phyloP scores from a whole-genome alignment of 2,329 filamentous ascomycete species.

The Fusarium albidum region DNA sequence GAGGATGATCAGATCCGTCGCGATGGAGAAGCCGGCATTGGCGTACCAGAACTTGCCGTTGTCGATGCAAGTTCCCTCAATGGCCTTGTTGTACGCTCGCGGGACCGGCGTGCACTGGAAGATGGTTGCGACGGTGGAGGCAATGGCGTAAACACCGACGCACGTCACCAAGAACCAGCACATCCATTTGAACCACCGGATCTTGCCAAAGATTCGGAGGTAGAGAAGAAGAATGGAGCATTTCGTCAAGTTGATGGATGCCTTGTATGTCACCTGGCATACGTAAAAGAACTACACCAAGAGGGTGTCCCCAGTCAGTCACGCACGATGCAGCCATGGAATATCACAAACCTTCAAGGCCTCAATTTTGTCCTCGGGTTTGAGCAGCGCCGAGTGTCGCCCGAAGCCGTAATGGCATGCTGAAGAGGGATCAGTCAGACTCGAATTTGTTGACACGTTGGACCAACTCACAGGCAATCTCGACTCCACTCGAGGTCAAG shows the following conservation, averaged over 20 bases:
- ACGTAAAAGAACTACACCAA: slow-evolving; percentile 38
- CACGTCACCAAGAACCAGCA: slow-evolving; percentile 36
- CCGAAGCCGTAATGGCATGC: slow-evolving; percentile 39
- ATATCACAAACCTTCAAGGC: slow-evolving; percentile 27
- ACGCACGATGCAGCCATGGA: neutral
- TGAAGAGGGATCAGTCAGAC: slow-evolving; percentile 9
- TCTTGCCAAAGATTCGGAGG: slow-evolving; percentile 42
- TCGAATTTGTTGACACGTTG: neutral
- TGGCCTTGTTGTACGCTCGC: slow-evolving; percentile 51
- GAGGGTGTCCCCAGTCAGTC: neutral
- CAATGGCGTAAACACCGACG: slow-evolving; percentile 39
- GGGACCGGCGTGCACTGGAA: slow-evolving; percentile 45
- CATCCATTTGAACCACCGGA: slow-evolving; percentile 39
- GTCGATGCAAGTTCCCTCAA: slow-evolving; percentile 53
- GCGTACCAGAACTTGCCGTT: slow-evolving; percentile 55
- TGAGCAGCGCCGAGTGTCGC: slow-evolving; percentile 22
- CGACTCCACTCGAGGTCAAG: slow-evolving; percentile 23
- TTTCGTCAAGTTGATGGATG: slow-evolving; percentile 44
- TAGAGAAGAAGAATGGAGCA: slow-evolving; percentile 46
- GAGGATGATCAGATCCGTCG: slow-evolving; percentile 55
- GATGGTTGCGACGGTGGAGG: slow-evolving; percentile 40
- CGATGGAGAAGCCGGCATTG: slow-evolving; percentile 55
- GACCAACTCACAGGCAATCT: slow-evolving; percentile 23
- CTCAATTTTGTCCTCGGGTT: slow-evolving; percentile 25
- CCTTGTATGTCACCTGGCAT: slow-evolving; percentile 43